Percentiles rank a stretch among this genome's conserved stretches.
These are phyloP conservation scores for Monotropa hypopitys DNA, from an alignment of 179 eudicot genomes.

Conservation along the genomic window DNA sequence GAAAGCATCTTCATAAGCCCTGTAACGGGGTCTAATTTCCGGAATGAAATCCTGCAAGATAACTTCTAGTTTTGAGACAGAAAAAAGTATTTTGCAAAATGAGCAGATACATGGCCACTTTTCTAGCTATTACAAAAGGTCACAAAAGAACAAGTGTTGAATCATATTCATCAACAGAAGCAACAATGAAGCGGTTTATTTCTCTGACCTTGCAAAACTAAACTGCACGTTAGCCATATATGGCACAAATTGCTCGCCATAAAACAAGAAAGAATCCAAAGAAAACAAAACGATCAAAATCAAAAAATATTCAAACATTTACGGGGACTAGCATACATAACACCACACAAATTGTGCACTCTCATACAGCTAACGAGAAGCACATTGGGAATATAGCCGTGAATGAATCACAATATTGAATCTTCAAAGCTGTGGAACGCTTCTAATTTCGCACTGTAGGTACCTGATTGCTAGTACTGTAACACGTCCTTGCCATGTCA, in stretches of 20 bases:
- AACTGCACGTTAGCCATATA: neutral
- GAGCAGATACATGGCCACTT: neutral
- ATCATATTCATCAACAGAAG: neutral
- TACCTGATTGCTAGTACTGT: too few species aligned
- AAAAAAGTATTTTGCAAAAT: neutral
- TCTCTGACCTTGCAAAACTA: too few species aligned
- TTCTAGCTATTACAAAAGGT: neutral
- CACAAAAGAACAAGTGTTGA: neutral
- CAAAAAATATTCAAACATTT: neutral
- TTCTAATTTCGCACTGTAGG: neutral
- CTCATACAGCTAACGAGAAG: too few species aligned
- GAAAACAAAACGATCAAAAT: neutral
- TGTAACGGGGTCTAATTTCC: slow-evolving; percentile 24
- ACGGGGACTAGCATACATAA: too few species aligned
- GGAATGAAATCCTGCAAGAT: slow-evolving; percentile 49
- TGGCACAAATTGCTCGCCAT: neutral
- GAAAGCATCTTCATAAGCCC: slow-evolving; percentile 44
- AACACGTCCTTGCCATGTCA: too few species aligned
- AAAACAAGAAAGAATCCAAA: neutral
- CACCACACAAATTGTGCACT: too few species aligned
- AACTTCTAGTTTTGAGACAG: neutral
- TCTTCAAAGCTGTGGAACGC: neutral
- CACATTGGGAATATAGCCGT: neutral
- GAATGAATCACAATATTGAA: neutral
- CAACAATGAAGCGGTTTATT: too few species aligned